Evolutionary conservation across 345 rosid genomes (phyloP).

Genomic region (Populus ilicifolia): DNA sequence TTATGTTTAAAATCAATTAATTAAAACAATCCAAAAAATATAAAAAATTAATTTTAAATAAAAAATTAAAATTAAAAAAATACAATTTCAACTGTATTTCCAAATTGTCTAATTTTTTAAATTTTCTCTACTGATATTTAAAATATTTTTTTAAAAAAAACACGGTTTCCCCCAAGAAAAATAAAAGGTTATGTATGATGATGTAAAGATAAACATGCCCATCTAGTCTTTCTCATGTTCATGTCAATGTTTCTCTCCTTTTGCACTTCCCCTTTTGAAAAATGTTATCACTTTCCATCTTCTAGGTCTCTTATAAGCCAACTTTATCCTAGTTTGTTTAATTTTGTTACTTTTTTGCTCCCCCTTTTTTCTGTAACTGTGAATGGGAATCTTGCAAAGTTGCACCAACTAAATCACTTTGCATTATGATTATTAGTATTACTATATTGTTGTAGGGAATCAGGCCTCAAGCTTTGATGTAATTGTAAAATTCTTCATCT

Average conservation of each 20-base stretch:
- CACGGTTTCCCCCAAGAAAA: no score
- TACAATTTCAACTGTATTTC: no score
- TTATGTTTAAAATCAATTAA: no score
- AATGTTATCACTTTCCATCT: neutral
- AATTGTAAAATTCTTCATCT: neutral
- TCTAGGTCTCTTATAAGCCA: neutral
- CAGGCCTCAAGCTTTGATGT: neutral
- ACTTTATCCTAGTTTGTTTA: neutral
- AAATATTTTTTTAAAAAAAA: no score
- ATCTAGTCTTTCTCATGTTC: neutral
- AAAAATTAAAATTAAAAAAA: no score
- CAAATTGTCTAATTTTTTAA: neutral
- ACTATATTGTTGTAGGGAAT: neutral
- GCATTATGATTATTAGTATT: neutral
- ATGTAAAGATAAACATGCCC: neutral
- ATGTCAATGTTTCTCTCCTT: neutral
- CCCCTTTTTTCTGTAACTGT: neutral
- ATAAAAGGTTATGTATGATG: neutral
- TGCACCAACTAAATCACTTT: neutral
- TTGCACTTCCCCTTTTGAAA: neutral
- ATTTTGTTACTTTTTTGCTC: neutral
- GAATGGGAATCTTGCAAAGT: neutral
- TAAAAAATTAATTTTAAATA: no score
- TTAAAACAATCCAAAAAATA: no score
- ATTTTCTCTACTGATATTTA: neutral